These are phyloP conservation scores for Beauveria varroae DNA, from an alignment of 2,329 filamentous ascomycete species.

Conservation along the genomic window DNA sequence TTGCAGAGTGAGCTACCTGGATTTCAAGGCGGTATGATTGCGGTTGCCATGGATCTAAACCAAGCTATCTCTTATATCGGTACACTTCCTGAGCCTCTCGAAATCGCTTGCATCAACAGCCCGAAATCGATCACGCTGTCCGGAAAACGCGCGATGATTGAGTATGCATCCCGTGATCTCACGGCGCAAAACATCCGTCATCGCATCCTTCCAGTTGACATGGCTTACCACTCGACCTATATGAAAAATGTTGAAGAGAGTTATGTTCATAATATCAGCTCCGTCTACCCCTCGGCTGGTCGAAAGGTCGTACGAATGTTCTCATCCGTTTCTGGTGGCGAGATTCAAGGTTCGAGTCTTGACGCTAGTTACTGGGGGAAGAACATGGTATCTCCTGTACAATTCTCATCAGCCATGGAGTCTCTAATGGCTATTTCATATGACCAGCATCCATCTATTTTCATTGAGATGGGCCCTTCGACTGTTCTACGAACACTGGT, in stretches of 20 bases:
- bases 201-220: conserved; percentile 28
- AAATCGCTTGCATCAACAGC: conserved; percentile 39
- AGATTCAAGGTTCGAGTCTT: conserved; percentile 20
- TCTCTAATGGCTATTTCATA: conserved; percentile 23
- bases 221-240: conserved; percentile 38
- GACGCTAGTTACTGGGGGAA: conserved; percentile 36
- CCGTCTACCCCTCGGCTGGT: conserved; percentile 13
- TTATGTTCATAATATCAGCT: conserved; percentile 25
- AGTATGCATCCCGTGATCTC: conserved; percentile 25
- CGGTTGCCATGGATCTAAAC: conserved; percentile 25
- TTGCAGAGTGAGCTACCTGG: conserved; percentile 21
- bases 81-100: conserved; percentile 16
- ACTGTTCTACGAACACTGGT: conserved; percentile 29
- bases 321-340: conserved; percentile 31
- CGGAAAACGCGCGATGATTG: conserved; percentile 26
- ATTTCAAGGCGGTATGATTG: conserved; percentile 35
- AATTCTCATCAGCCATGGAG: conserved; percentile 33
- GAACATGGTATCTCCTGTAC: conserved; percentile 38
- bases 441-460: conserved; percentile 24
- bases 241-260: conserved; percentile 31
- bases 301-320: conserved; percentile 25
- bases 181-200: conserved; percentile 24
- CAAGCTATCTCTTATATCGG: conserved; percentile 23
- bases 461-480: conserved; percentile 36
- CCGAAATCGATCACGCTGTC: conserved; percentile 37